Conservation (phyloP, 2,329 filamentous ascomycete species). For the Neonectria neomacrospora region DNA sequence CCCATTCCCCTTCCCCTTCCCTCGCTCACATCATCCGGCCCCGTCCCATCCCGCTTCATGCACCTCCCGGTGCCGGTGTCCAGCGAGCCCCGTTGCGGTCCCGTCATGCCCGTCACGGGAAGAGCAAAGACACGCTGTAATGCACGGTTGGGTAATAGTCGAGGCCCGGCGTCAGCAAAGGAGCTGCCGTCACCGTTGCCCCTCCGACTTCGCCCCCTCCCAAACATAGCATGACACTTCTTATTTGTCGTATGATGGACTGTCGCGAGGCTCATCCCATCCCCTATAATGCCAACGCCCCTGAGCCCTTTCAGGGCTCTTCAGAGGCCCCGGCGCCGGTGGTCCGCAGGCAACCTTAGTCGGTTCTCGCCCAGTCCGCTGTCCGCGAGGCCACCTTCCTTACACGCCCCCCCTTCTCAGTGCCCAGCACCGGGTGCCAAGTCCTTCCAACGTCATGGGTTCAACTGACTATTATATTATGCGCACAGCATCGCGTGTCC, state of each 20-base stretch:
- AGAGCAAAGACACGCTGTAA: slow-evolving; percentile 32
- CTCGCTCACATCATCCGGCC: slow-evolving; percentile 24
- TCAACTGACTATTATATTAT: slow-evolving; percentile 11
- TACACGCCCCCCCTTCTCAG: slow-evolving; percentile 25
- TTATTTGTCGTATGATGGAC: slow-evolving; percentile 40
- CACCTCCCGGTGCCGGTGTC: slow-evolving; percentile 33
- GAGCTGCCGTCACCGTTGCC: slow-evolving; percentile 16
- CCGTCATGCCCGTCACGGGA: slow-evolving; percentile 38
- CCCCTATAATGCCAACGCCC: slow-evolving; percentile 19
- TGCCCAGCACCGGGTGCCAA: slow-evolving; percentile 3
- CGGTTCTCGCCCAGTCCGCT: not conserved
- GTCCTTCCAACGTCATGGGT: slow-evolving; percentile 29
- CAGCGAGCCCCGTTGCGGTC: slow-evolving; percentile 32
- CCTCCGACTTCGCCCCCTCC: slow-evolving; percentile 39
- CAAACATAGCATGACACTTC: slow-evolving; percentile 37
- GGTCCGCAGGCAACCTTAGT: slow-evolving; percentile 13
- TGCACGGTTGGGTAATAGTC: slow-evolving; percentile 41
- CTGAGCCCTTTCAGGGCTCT: slow-evolving; percentile 20
- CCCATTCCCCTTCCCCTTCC: slow-evolving; percentile 18
- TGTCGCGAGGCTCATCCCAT: slow-evolving; percentile 30
- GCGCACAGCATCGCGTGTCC: slow-evolving; percentile 30
- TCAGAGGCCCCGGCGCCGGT: slow-evolving; percentile 28
- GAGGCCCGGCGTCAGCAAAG: slow-evolving; percentile 31
- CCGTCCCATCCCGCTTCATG: slow-evolving; percentile 33
- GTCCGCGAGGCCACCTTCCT: not conserved